Evolutionary conservation across 306 rosid genomes (phyloP), one percentile per base, ranked within the genome.

Genomic region (Quercus engelmannii): DNA sequence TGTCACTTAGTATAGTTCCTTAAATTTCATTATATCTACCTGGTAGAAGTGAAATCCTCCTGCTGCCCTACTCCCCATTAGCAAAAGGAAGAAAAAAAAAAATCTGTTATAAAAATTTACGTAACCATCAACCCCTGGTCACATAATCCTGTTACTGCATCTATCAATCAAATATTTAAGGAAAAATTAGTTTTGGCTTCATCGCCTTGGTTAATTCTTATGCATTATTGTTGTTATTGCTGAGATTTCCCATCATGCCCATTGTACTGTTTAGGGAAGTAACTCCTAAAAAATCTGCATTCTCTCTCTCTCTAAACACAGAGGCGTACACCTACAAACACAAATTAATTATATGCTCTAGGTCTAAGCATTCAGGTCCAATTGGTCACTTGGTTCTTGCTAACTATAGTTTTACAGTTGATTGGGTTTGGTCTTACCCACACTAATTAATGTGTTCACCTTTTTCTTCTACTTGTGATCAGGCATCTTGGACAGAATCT

Each of bases 401-500:
- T 33, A 54, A 43, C 56, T 69, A 55, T 41, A 23, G 58, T 52
- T 77, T 81, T 5, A 79, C 43, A 18, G 51, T 41, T 38, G 35
- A 26, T 55, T 65, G 31, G 35, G 71, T 26, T 81, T 75, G 69
- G 56, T 76, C 59, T 18, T 33, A 30, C 11, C 20, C 30, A 43
- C 55, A 19, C 57, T 33, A 28, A 28, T 26, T 18, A 20, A n/a
- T 30, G 3, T 33, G 17, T 41, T 21, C 0, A 1, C 41, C 1
- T 20, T 4, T 57, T 31, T 56, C 46, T 68, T 26, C 35, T 83
- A 17, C 56, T 12, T 82, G 30, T 81, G 71, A 77, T 77, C 78
- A 95, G 99, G 97, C 94, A 71, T 95, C 97, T 71, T 95, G 97
- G 99, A 90, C 94, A 11, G 98, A 89, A 73, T 90, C 97, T 33